phyloP scores from a whole-genome alignment of 2,329 filamentous ascomycete species.

The Pseudopyricularia cyperi region DNA sequence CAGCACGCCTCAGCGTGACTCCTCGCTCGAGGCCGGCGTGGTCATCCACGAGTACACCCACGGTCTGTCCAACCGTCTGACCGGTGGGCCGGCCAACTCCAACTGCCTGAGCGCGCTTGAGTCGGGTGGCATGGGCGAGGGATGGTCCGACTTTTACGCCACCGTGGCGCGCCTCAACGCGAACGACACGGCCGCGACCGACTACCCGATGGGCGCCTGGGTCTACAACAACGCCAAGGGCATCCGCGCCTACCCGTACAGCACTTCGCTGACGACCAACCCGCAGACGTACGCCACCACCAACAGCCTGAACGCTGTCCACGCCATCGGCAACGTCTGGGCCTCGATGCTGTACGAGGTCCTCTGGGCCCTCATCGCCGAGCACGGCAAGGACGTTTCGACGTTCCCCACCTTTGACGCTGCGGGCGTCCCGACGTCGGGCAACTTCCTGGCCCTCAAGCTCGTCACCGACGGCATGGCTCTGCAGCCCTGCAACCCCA shows the following conservation, averaged over 20 bases:
- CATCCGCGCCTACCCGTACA: constrained; percentile 37
- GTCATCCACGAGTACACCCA: constrained; percentile 48
- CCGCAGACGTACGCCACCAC: constrained; percentile 33
- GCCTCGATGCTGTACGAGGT: constrained; percentile 40
- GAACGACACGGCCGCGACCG: constrained; percentile 26
- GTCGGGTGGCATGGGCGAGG: constrained; percentile 43
- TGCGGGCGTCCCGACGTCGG: constrained; percentile 35
- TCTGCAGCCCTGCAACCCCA: constrained; percentile 43
- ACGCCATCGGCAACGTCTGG: constrained; percentile 39
- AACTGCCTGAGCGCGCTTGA: constrained; percentile 33
- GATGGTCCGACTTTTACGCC: constrained; percentile 44
- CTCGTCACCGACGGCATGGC: constrained; percentile 38
- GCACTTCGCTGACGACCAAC: constrained; percentile 33
- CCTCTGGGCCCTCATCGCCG: constrained; percentile 44
- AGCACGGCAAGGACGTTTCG: constrained; percentile 34
- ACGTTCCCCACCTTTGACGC: constrained; percentile 24
- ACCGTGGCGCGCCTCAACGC: constrained; percentile 33
- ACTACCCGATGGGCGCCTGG: constrained; percentile 39
- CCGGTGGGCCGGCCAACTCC: constrained; percentile 41
- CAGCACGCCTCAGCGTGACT: constrained; percentile 35
- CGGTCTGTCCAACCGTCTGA: constrained; percentile 42
- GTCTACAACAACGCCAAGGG: constrained; percentile 26
- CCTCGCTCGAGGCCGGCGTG: constrained; percentile 44
- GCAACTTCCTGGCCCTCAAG: constrained; percentile 37
- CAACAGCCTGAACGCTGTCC: constrained; percentile 25